Percentiles rank a stretch among this genome's conserved stretches.
Conservation (phyloP, 2,329 filamentous ascomycete species). For the Alternaria brassicae region DNA sequence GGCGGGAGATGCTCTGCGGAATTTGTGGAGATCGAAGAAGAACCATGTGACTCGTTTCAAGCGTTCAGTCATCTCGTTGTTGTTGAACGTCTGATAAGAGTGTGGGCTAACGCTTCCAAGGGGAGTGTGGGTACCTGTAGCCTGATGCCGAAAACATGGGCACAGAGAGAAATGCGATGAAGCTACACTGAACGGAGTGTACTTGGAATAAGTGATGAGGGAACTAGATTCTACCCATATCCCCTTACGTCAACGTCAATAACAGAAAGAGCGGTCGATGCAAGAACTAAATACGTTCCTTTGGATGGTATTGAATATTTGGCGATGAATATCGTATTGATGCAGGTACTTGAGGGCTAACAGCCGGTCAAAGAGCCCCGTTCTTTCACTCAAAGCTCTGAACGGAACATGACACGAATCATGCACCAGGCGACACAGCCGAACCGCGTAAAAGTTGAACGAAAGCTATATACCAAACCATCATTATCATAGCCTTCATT, state of each 20-base stretch:
- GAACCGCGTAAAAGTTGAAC: not conserved
- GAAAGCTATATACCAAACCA: not conserved
- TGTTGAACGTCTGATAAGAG: not conserved
- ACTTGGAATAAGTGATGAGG: not conserved
- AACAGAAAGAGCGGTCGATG: not conserved
- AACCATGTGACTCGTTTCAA: conserved; percentile 45
- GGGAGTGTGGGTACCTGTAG: not conserved
- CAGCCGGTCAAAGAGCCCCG: not conserved
- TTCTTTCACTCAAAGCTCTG: not conserved
- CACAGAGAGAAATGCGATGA: not conserved
- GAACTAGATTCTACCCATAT: not conserved
- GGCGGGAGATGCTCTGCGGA: conserved; percentile 50
- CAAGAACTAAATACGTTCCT: too few species aligned
- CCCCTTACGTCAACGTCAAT: not conserved
- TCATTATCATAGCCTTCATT: not conserved
- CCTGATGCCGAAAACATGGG: not conserved
- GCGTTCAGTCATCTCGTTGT: not conserved
- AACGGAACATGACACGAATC: not conserved
- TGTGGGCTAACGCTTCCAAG: not conserved
- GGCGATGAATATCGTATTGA: not conserved
- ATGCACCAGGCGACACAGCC: not conserved
- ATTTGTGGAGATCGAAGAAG: conserved; percentile 59
- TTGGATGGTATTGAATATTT: not conserved
- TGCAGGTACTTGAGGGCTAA: not conserved
- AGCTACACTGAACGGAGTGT: not conserved